Evolutionary conservation across 2,329 filamentous ascomycete species (phyloP).

Genomic region (Sporothrix protearum): DNA sequence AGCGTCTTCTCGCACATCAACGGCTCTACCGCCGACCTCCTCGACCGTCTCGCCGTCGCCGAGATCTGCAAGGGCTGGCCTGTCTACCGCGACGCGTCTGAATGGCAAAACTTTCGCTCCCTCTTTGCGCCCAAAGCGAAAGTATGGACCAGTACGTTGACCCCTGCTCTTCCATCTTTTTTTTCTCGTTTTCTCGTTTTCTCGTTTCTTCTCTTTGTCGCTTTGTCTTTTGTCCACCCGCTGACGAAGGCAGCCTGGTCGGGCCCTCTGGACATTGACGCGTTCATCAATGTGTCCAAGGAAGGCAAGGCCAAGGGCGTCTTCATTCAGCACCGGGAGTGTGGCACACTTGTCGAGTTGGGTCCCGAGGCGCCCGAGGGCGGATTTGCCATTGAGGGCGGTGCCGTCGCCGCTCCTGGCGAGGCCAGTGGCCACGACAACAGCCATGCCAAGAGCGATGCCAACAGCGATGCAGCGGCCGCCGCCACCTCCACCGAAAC

Average conservation of each 20-base stretch:
- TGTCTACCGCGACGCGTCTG: conserved; percentile 51
- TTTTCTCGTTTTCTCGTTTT: too few relatives aligned
- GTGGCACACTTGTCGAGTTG: conserved; percentile 26
- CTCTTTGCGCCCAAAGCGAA: conserved; percentile 46
- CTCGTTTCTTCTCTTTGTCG: too few relatives aligned
- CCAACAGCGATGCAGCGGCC: too few relatives aligned
- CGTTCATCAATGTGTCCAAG: conserved; percentile 50
- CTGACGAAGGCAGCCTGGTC: conserved; percentile 53
- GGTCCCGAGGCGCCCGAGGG: conserved; percentile 26
- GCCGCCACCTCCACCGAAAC: too few relatives aligned
- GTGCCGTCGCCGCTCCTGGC: background rate
- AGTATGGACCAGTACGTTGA: conserved; percentile 49
- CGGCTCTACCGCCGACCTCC: conserved; percentile 40
- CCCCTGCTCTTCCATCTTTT: background rate
- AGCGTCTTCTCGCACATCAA: conserved; percentile 45
- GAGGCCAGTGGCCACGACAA: conserved; percentile 32
- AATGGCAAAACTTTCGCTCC: conserved; percentile 50
- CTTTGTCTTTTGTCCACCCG: too few relatives aligned
- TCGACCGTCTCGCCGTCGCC: conserved; percentile 45
- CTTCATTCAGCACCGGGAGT: conserved; percentile 57
- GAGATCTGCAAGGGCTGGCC: conserved; percentile 55
- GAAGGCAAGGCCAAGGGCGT: conserved; percentile 48
- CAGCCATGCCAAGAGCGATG: background rate
- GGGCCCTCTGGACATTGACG: conserved; percentile 41
- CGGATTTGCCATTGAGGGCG: conserved; percentile 10